phyloP scores from a whole-genome alignment of 768 basidiomycete species.

The Chalciporus sphaerocephalus region DNA sequence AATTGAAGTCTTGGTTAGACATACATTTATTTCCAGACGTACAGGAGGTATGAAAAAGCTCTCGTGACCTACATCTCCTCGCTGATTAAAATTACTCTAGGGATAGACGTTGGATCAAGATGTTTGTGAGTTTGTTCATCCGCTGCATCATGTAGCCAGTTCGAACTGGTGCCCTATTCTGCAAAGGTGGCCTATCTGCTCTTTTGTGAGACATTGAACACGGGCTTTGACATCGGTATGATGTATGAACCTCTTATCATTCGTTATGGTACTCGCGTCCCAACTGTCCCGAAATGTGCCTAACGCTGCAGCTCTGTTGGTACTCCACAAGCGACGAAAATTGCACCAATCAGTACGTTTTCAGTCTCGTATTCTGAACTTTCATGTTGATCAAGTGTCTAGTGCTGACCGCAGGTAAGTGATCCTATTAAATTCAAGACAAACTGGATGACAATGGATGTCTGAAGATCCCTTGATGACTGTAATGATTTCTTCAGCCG shows the following conservation, averaged over 20 bases:
- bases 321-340: neutral
- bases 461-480: slow-evolving; percentile 42
- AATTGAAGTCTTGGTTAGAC: slow-evolving; percentile 26
- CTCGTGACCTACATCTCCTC: too few species aligned
- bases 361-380: neutral
- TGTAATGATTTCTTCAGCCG: slow-evolving; percentile 41
- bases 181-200: slow-evolving; percentile 41
- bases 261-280: slow-evolving; percentile 37
- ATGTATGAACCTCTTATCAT: slow-evolving; percentile 45
- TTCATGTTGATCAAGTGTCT: slow-evolving; percentile 32
- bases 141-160: neutral
- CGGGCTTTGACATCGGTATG: slow-evolving; percentile 41
- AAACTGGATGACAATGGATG: neutral
- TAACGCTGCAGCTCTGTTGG: slow-evolving; percentile 22
- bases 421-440: neutral
- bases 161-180: neutral
- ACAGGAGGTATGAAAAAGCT: slow-evolving; percentile 32
- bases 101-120: slow-evolving; percentile 44
- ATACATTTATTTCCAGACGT: slow-evolving; percentile 44
- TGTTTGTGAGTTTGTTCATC: slow-evolving; percentile 33
- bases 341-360: neutral
- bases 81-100: slow-evolving; percentile 20
- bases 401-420: slow-evolving; percentile 16
- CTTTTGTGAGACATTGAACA: slow-evolving; percentile 47
- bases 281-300: too few species aligned